A percentile compares a stretch with the other conserved stretches of the same genome.
Conservation (phyloP, 106 monocot species). For the Allium fistulosum region DNA sequence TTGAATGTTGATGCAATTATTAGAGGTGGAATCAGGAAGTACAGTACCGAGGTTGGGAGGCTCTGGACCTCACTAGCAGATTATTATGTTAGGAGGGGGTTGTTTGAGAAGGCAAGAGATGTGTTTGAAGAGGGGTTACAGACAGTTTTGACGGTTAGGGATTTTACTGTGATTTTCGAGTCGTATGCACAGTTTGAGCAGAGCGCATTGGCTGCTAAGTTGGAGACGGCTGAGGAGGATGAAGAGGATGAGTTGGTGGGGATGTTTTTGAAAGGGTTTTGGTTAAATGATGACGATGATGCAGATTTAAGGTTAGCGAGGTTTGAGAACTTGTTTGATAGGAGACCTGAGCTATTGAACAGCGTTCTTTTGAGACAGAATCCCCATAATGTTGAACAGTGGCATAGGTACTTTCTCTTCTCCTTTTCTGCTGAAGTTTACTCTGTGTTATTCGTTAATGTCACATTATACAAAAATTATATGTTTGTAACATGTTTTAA, state of each 20-base stretch:
- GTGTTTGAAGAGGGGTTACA: conserved; percentile 88
- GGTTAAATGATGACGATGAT: conserved; percentile 96
- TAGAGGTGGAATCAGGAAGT: conserved; percentile 79
- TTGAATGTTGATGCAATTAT: conserved; percentile 93
- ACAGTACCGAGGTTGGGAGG: conserved; percentile 78
- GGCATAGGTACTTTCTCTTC: conserved; percentile 49
- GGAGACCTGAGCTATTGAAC: conserved; percentile 84
- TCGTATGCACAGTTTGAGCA: conserved; percentile 89
- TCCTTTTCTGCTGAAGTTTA: not conserved
- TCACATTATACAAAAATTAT: not conserved
- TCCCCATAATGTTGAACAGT: conserved; percentile 97
- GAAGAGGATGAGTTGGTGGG: conserved; percentile 40
- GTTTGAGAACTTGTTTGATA: conserved; percentile 61
- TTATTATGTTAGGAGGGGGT: conserved; percentile 77
- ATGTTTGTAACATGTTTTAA: not conserved
- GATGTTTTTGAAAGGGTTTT: conserved; percentile 60
- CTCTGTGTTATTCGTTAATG: not conserved
- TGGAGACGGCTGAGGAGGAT: conserved; percentile 51
- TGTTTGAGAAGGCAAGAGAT: conserved; percentile 87
- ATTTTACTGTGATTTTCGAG: conserved; percentile 88
- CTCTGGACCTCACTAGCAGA: conserved; percentile 92
- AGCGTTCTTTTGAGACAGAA: conserved; percentile 93
- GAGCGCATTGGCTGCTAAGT: conserved; percentile 75
- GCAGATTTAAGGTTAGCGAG: conserved; percentile 77
- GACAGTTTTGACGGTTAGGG: conserved; percentile 75